A percentile compares a stretch with the other conserved stretches of the same genome.
Evolutionary conservation across 2,329 filamentous ascomycete species (phyloP).

Genomic region (Exophiala aquamarina): DNA sequence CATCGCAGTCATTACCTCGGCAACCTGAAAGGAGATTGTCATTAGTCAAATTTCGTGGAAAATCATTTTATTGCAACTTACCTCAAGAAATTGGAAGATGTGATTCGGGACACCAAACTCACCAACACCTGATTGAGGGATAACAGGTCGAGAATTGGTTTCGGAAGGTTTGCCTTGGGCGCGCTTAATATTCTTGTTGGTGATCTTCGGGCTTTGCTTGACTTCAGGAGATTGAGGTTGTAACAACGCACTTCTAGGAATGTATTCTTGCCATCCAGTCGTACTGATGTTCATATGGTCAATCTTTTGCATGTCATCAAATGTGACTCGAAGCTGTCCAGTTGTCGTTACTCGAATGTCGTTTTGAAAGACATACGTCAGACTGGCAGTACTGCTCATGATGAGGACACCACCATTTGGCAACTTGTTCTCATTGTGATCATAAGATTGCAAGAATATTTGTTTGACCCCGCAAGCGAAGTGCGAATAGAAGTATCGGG

Average conservation of each 20-base stretch:
- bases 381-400: conserved; percentile 71
- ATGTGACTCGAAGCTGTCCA: conserved; percentile 76
- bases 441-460: conserved; percentile 83
- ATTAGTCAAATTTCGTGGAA: conserved; percentile 12
- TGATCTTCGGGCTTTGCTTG: conserved; percentile 60
- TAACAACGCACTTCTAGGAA: conserved; percentile 64
- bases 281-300: conserved; percentile 83
- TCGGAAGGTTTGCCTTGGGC: conserved; percentile 37
- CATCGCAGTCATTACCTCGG: conserved; percentile 67
- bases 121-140: conserved; percentile 41
- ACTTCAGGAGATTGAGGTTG: conserved; percentile 46
- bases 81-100: conserved; percentile 64
- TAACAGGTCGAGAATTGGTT: conserved; percentile 36
- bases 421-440: conserved; percentile 57
- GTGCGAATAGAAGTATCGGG: conserved; percentile 86
- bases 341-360: conserved; percentile 78
- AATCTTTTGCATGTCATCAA: conserved; percentile 76
- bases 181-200: conserved; percentile 54
- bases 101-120: conserved; percentile 56
- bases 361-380: conserved; percentile 87
- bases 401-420: conserved; percentile 69
- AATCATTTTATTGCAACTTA: conserved; percentile 35
- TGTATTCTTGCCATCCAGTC: conserved; percentile 74
- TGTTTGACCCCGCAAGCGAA: conserved; percentile 83
- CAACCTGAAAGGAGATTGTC: conserved; percentile 50